These are phyloP conservation scores for Punctularia strigosozonata DNA, from an alignment of 768 basidiomycete species.

Conservation along the genomic window DNA sequence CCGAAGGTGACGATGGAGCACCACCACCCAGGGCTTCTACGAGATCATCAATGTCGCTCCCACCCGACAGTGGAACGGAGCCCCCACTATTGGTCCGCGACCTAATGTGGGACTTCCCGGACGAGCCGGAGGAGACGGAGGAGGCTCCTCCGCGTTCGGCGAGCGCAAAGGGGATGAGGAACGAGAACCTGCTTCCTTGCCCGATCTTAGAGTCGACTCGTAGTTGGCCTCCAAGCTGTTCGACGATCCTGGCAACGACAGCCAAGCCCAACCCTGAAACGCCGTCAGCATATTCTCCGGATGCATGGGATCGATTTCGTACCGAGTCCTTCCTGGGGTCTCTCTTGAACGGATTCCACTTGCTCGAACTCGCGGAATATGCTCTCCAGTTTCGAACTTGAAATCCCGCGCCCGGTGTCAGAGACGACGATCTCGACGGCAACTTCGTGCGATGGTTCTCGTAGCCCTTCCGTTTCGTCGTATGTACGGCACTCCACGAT, in stretches of 20 bases:
- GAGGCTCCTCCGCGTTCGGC: constrained; percentile 6
- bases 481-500: constrained; percentile 42
- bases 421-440: constrained; percentile 60
- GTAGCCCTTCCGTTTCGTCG: constrained; percentile 39
- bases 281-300: not conserved
- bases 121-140: constrained; percentile 4
- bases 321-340: constrained; percentile 36
- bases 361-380: constrained; percentile 78
- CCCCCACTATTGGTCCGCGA: constrained; percentile 17
- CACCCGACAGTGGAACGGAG: constrained; percentile 11
- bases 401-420: constrained; percentile 68
- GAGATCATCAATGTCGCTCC: constrained; percentile 23
- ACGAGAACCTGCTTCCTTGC: constrained; percentile 61
- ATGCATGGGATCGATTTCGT: constrained; percentile 5
- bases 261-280: constrained; percentile 57
- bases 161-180: constrained; percentile 48
- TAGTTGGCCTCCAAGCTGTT: constrained; percentile 69
- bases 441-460: constrained; percentile 28
- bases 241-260: constrained; percentile 70
- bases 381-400: constrained; percentile 50
- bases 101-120: constrained; percentile 7
- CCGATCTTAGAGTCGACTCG: constrained; percentile 63
- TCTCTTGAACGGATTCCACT: constrained; percentile 40
- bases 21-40: constrained; percentile 13
- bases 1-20: constrained; percentile 4